A percentile compares a stretch with the other conserved stretches of the same genome.
Evolutionary conservation across 345 rosid genomes (phyloP).

Genomic region (Dimocarpus longan): DNA sequence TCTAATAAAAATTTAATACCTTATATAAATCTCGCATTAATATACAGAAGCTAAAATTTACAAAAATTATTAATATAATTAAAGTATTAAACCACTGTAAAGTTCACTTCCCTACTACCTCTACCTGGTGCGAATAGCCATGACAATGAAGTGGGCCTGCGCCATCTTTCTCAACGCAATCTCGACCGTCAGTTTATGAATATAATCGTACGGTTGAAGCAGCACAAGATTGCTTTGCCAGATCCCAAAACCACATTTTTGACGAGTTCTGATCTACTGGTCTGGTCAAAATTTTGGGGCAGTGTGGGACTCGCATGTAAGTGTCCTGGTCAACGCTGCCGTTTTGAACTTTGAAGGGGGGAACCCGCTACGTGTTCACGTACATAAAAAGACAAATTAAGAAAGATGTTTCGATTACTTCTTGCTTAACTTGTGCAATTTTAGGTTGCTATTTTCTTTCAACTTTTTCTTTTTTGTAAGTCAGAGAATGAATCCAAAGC

Average conservation of each 20-base stretch:
- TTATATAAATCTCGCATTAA: no score
- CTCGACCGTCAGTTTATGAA: not conserved
- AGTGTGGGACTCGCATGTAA: not conserved
- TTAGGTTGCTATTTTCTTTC: no score
- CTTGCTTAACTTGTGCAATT: no score
- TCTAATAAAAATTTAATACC: no score
- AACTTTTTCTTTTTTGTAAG: no score
- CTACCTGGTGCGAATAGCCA: not conserved
- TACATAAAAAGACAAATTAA: no score
- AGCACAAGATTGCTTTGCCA: not conserved
- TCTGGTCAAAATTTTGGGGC: slow-evolving; percentile 10
- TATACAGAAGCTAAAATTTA: not conserved
- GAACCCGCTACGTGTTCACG: not conserved
- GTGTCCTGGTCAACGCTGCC: not conserved
- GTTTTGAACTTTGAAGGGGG: not conserved
- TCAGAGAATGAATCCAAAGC: no score
- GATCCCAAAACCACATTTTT: not conserved
- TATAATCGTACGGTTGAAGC: not conserved
- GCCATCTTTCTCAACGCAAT: not conserved
- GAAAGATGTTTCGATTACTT: not conserved
- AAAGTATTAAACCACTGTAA: not conserved
- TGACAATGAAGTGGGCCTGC: not conserved
- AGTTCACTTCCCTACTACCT: not conserved
- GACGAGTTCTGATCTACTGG: not conserved
- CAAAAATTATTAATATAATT: not conserved